phyloP scores from a whole-genome alignment of 345 rosid genomes.

The Limnanthes douglasii region DNA sequence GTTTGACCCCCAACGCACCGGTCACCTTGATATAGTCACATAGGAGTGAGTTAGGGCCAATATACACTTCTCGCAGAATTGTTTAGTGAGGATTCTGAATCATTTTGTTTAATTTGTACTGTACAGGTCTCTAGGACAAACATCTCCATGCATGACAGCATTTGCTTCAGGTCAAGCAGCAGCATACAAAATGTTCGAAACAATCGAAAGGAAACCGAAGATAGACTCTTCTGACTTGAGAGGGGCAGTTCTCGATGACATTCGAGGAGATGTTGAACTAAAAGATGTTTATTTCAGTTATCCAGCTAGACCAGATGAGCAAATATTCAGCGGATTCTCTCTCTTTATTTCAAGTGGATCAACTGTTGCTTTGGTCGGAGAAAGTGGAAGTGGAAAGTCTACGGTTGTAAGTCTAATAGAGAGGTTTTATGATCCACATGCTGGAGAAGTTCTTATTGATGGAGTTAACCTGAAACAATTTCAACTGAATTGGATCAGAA shows the following conservation, averaged over 20 bases:
- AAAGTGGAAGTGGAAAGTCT: constrained; percentile 27
- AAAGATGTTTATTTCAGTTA: constrained; percentile 11
- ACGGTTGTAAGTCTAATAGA: constrained; percentile 19
- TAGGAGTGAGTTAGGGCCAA: no score
- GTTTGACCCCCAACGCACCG: no score
- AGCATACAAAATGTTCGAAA: constrained; percentile 16
- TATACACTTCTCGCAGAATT: no score
- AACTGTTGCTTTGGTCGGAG: constrained; percentile 19
- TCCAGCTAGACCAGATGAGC: constrained; percentile 17
- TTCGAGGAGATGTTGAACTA: constrained; percentile 13
- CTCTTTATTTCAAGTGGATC: constrained; percentile 10
- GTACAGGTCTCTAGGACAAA: constrained; percentile 11
- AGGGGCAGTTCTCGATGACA: constrained; percentile 8
- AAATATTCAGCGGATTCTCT: constrained; percentile 15
- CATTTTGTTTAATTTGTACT: no score
- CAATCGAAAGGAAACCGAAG: constrained; percentile 11
- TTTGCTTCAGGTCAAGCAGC: constrained; percentile 17
- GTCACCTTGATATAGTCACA: no score
- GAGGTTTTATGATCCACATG: constrained; percentile 20
- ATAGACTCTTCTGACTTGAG: constrained; percentile 12
- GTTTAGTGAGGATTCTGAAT: no score
- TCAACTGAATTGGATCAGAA: constrained; percentile 17
- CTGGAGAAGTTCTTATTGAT: constrained; percentile 17
- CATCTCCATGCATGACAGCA: constrained; percentile 10
- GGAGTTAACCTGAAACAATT: constrained; percentile 10